A percentile compares a stretch with the other conserved stretches of the same genome.
Conservation (phyloP, 2,329 filamentous ascomycete genomes). For the Pyricularia sp. region DNA sequence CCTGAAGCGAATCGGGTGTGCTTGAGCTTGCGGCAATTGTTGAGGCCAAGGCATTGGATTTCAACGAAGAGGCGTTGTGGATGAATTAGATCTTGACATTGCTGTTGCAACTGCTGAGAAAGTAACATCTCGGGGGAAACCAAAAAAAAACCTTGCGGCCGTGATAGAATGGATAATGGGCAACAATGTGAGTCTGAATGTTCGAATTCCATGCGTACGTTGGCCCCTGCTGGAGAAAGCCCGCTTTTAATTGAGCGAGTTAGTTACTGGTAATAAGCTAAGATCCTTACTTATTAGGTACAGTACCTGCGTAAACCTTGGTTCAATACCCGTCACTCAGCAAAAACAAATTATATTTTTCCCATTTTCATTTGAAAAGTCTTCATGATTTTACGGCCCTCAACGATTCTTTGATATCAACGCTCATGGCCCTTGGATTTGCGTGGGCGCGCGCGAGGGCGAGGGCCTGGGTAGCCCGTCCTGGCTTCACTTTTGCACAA, state of each 20-base stretch:
- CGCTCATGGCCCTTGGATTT: neutral
- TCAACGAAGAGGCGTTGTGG: neutral
- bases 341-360: neutral
- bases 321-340: too few relatives aligned
- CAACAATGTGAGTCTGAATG: neutral
- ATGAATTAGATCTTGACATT: neutral
- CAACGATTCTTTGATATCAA: neutral
- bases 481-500: constrained; percentile 14
- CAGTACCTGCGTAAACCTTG: too few relatives aligned
- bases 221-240: neutral
- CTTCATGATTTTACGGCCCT: neutral
- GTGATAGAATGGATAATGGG: neutral
- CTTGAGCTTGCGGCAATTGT: neutral
- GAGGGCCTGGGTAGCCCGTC: neutral
- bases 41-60: neutral
- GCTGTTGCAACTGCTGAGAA: neutral
- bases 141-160: neutral
- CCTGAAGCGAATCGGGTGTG: neutral
- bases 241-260: neutral
- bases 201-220: neutral
- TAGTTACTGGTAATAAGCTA: neutral
- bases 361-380: too few relatives aligned
- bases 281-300: neutral
- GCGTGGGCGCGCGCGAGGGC: neutral
- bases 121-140: neutral